Base-by-base conservation (phyloP, 305 asterid genomes). In the Galium porrigens region DNA sequence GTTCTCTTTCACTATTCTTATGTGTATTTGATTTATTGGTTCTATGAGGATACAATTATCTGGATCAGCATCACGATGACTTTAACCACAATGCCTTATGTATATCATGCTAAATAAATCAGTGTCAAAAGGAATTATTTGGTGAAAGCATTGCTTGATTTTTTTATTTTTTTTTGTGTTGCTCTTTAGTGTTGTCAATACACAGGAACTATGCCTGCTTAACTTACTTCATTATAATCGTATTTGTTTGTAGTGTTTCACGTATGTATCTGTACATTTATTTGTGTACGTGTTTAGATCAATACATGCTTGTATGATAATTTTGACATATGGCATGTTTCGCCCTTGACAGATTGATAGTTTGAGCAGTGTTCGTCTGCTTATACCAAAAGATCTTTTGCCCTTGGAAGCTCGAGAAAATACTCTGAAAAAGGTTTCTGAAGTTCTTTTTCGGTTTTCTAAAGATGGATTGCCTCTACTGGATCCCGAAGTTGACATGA, bases 401-500 rank as follows among this genome's bases (percentile, higher is more conserved):
- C 95, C 95, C 58, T 20, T 79, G 33, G 89, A 86, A 81, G 77
- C 87, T 77, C 94, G 98, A 71, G 88, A 89, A 80, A 86, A 91
- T 75, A 89, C 98, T 59, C 67, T 89, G 78, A 89, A 86, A 86
- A 91, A 83, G 83, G 85, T 85, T 25, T 83, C 85, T 46, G 94
- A 88, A 80, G 86, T 84, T 79, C 82, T 86, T 66, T 81, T 72
- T 69, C 84, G 95, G 82, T 85, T 85, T 82, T 68, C 84, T 6
- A 88, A 83, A 78, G 94, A 81, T 69, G 95, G 98, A 70, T 53
- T 85, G 72, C 91, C 97, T 70, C 80, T 76, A 72, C 82, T 91
- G 51, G 95, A 89, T 79, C 95, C 98, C 32, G 94, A 89, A 84
- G 96, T 80, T 75, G 98, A 91, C 84, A 83, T 91, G 98, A 89